Percentiles rank a stretch among this genome's conserved stretches.
Evolutionary conservation across 331 rosid genomes (phyloP).

Genomic region (Pyrus hybrid): DNA sequence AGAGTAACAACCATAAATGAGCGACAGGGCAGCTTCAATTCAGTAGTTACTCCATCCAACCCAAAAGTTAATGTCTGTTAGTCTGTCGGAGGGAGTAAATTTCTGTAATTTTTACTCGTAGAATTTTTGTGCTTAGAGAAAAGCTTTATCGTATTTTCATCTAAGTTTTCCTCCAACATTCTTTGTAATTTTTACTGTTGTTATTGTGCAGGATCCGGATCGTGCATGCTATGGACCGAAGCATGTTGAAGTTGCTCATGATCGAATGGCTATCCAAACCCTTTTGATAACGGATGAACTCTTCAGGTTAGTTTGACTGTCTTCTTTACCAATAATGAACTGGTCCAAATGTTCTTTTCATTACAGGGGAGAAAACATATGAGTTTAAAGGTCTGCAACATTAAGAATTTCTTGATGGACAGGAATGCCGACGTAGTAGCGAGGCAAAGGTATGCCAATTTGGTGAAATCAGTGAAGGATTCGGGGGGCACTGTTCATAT

Average conservation of each 20-base stretch:
- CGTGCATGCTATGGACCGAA: slow-evolving; percentile 94
- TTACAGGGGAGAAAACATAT: neutral
- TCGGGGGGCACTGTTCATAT: slow-evolving; percentile 86
- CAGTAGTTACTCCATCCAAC: neutral
- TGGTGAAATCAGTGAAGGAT: slow-evolving; percentile 75
- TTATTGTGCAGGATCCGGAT: slow-evolving; percentile 53
- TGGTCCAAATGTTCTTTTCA: neutral
- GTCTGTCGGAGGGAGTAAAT: neutral
- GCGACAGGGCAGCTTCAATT: neutral
- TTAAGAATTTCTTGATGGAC: slow-evolving; percentile 17
- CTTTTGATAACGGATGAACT: slow-evolving; percentile 82
- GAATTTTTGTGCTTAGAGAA: neutral
- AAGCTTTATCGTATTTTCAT: neutral
- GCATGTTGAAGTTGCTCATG: slow-evolving; percentile 96
- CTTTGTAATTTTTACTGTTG: neutral
- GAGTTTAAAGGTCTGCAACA: neutral
- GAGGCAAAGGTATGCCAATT: slow-evolving; percentile 65
- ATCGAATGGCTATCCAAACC: slow-evolving; percentile 86
- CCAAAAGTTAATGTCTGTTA: neutral
- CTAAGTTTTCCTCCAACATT: neutral
- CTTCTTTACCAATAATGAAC: neutral
- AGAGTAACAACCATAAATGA: neutral
- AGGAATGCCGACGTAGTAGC: slow-evolving; percentile 63
- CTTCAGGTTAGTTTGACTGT: slow-evolving; percentile 52
- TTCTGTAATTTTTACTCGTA: neutral